phyloP scores from a whole-genome alignment of 2,329 filamentous ascomycete species.

The Albophoma yamanashiensis region DNA sequence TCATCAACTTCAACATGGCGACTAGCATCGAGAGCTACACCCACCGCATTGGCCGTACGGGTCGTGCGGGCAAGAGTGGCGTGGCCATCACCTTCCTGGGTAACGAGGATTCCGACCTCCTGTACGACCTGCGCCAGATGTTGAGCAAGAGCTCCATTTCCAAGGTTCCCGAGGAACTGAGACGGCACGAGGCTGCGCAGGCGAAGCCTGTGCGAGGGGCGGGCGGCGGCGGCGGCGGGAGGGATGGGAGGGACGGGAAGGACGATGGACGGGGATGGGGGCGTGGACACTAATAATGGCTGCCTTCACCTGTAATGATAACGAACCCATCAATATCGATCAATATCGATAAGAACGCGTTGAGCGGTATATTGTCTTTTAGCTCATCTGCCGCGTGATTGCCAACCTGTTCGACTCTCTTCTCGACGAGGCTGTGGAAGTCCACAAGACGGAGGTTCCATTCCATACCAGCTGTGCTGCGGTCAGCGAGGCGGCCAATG shows the following conservation, averaged over 20 bases:
- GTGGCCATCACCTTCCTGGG: slow-evolving; percentile 93
- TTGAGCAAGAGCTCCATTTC: slow-evolving; percentile 81
- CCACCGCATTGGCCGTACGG: slow-evolving; percentile 91
- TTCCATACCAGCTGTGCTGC: too few relatives aligned
- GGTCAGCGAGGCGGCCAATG: slow-evolving; percentile 4
- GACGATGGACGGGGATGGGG: slow-evolving; percentile 11
- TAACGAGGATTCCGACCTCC: slow-evolving; percentile 75
- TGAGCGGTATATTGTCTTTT: too few relatives aligned
- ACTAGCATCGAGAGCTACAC: slow-evolving; percentile 88
- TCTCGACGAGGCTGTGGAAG: too few relatives aligned
- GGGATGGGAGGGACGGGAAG: too few relatives aligned
- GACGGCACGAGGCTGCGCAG: slow-evolving; percentile 85
- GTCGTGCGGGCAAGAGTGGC: slow-evolving; percentile 94
- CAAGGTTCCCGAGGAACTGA: slow-evolving; percentile 81
- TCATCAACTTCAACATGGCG: slow-evolving; percentile 99
- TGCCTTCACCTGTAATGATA: too few relatives aligned
- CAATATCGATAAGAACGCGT: too few relatives aligned
- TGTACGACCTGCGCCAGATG: slow-evolving; percentile 96
- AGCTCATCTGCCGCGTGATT: too few relatives aligned
- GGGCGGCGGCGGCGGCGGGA: slow-evolving; percentile 5
- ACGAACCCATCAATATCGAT: too few relatives aligned
- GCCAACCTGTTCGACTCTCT: too few relatives aligned
- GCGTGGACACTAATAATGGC: too few relatives aligned
- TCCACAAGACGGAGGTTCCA: too few relatives aligned
- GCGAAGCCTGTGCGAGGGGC: slow-evolving; percentile 51